Base-by-base conservation (phyloP, 352 stramenopile species). In the Blastocystis sp. region DNA sequence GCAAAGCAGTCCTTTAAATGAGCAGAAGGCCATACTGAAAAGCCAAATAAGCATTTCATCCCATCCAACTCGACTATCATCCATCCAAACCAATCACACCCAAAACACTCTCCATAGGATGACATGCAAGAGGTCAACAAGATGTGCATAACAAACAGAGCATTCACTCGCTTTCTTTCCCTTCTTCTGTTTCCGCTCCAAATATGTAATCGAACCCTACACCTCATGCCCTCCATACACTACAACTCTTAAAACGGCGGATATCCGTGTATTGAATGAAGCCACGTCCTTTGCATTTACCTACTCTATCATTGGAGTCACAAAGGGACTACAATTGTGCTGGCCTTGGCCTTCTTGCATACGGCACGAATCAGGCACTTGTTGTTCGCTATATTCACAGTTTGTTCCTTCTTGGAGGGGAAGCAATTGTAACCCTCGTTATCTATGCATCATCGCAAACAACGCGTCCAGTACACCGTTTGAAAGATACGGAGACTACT, bases 361-460 rank as follows among this genome's bases (percentile, higher is more conserved):
- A 84, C 74, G 40, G 74, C 74, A 52, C 74, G 74, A 17, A 84
- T 64, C 14, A 84, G 74, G 28, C 74, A 84, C 17, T 45, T 54
- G 48, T 84, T 84, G 52, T 84, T 66, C 57, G 65, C 42, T 34
- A 52, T 28, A 69, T 84, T 43, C 34, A 64, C 21, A 42, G 45
- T 38, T 42, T 62, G 52, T 54, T 66, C 34, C 60, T 84, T 84
- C 7, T 84, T 66, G n/a, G 74, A 84, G 45, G 74, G 74, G 38
- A 84, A 84, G 38, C 74, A 84, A 84, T 84, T 84, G 0, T 69
- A 52, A 70, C 57, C 74, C 57, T 68, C 60, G 52, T 84, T 84
- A 48, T 84, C 74, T 84, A 54, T 34, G 9, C n/a, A 24, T 84
- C 1, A 84, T 9, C 40, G 28, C n/a, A 2, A 70, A 9, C 3